A percentile compares a stretch with the other conserved stretches of the same genome.
These are phyloP conservation scores for Candida sanyaensis DNA, from an alignment of 1,139 yeast genomes.

Conservation along the genomic window DNA sequence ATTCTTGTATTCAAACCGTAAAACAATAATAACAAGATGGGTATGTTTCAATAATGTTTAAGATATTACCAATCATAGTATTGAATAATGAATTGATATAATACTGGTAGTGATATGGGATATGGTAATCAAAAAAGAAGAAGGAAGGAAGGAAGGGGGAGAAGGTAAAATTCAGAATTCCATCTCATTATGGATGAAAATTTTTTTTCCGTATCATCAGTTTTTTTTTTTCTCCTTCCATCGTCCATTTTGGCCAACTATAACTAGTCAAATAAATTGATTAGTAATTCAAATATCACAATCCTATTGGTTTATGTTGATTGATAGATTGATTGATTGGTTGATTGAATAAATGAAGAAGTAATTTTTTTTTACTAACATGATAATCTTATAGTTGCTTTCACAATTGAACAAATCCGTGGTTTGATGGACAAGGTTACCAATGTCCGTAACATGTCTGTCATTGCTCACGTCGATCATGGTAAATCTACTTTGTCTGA, in stretches of 20 bases:
- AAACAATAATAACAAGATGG: constrained; percentile 32
- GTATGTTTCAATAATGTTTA: constrained; percentile 29
- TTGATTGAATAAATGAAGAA: too few relatives aligned
- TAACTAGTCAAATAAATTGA: too few relatives aligned
- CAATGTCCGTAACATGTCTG: constrained; percentile 99
- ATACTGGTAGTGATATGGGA: neutral
- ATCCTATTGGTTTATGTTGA: neutral
- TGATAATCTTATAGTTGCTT: constrained; percentile 51
- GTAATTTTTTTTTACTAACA: constrained; percentile 9
- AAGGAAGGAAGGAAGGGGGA: too few relatives aligned
- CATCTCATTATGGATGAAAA: neutral
- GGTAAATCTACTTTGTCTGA: constrained; percentile 99
- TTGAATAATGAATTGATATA: neutral
- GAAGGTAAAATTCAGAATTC: too few relatives aligned
- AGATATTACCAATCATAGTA: neutral
- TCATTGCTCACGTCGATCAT: constrained; percentile 99
- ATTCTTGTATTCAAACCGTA: constrained; percentile 18
- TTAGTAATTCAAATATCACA: neutral
- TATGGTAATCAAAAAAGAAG: too few relatives aligned
- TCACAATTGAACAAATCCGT: constrained; percentile 94
- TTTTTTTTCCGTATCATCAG: too few relatives aligned
- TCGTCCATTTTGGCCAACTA: too few relatives aligned
- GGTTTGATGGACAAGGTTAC: constrained; percentile 99
- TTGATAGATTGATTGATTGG: too few relatives aligned
- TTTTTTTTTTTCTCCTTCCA: neutral